Conservation (phyloP, 192 early-diverging fungal genomes). For the Thamnidium elegans region DNA sequence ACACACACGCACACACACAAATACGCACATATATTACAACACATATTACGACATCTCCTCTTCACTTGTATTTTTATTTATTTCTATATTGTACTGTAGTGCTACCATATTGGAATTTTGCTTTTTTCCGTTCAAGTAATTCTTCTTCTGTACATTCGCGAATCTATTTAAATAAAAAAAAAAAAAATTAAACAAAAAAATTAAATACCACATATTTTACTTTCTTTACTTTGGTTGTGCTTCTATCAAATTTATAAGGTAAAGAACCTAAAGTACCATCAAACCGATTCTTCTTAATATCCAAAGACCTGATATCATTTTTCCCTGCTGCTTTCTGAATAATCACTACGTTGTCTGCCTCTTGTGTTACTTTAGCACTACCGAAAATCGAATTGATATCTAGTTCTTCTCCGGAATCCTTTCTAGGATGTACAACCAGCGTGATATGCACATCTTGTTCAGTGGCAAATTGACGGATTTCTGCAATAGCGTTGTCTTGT, state of each 20-base stretch:
- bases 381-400: conserved; percentile 72
- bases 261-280: conserved; percentile 65
- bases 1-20: too few relatives aligned
- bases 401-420: conserved; percentile 53
- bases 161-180: conserved; percentile 15
- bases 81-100: neutral
- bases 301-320: conserved; percentile 44
- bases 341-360: conserved; percentile 74
- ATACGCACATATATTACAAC: too few relatives aligned
- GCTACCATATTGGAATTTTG: neutral
- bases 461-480: conserved; percentile 64
- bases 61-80: conserved; percentile 7
- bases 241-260: conserved; percentile 37
- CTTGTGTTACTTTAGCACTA: conserved; percentile 72
- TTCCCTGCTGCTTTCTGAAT: conserved; percentile 49
- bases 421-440: conserved; percentile 69
- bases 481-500: conserved; percentile 64
- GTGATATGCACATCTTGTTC: conserved; percentile 68
- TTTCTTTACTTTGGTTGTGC: conserved; percentile 25
- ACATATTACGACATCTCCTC: too few relatives aligned
- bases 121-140: too few relatives aligned
- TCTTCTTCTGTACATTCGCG: neutral
- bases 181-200: neutral
- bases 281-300: conserved; percentile 69
- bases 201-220: too few relatives aligned